Evolutionary conservation across 306 rosid genomes (phyloP).

Genomic region (Rubus parviflorus): DNA sequence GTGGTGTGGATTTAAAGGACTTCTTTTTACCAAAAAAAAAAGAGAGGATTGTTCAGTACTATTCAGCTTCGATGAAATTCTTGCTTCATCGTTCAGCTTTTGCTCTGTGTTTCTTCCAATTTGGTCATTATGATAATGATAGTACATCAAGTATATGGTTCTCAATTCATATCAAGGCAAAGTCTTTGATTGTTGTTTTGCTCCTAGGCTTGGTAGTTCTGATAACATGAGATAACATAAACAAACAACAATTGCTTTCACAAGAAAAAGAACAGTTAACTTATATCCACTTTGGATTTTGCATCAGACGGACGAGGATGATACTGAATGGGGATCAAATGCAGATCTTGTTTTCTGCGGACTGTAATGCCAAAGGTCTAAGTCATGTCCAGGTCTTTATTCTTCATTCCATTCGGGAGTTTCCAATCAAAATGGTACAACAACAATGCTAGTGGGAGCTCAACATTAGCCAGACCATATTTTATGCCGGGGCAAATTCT

Average conservation of each 20-base stretch:
- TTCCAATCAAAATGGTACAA: slow-evolving; percentile 30
- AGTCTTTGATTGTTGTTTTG: too few relatives aligned
- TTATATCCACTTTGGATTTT: neutral
- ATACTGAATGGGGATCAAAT: slow-evolving; percentile 14
- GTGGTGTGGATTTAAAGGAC: too few relatives aligned
- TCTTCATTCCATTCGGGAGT: slow-evolving; percentile 8
- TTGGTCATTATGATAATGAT: too few relatives aligned
- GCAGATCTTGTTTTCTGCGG: neutral
- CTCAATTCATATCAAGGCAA: too few relatives aligned
- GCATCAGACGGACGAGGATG: neutral
- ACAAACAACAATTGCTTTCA: neutral
- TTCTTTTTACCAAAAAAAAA: too few relatives aligned
- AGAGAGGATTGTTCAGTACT: too few relatives aligned
- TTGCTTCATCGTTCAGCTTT: too few relatives aligned
- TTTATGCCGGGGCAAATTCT: slow-evolving; percentile 3
- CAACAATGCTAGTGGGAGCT: slow-evolving; percentile 19
- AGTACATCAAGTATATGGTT: too few relatives aligned
- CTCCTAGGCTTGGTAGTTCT: too few relatives aligned
- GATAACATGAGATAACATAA: neutral
- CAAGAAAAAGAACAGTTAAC: neutral
- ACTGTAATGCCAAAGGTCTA: neutral
- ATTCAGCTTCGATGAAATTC: too few relatives aligned
- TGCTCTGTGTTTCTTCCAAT: too few relatives aligned
- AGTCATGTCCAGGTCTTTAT: slow-evolving; percentile 22
- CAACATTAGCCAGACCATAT: slow-evolving; percentile 11